Percentiles rank a stretch among this genome's conserved stretches.
Conservation (phyloP, 1,284 basidiomycete genomes). For the Anthracocystis panici-leucophaei region DNA sequence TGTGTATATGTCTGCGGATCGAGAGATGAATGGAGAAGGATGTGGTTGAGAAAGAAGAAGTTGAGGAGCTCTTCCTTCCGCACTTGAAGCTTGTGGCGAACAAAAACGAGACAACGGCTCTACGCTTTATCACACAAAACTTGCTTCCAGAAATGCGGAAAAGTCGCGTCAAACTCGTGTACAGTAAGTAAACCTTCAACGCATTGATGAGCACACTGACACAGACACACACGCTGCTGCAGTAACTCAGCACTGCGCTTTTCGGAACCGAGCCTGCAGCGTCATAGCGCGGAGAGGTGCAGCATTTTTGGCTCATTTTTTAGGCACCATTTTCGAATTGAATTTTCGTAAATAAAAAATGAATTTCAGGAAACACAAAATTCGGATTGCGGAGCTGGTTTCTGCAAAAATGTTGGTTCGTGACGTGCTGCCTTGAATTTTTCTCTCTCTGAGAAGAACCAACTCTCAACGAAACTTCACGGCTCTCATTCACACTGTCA, state of each 20-base stretch:
- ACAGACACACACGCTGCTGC: conserved; percentile 1
- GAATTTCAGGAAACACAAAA: not conserved
- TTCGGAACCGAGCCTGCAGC: conserved; percentile 11
- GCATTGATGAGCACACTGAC: not conserved
- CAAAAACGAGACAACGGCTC: not conserved
- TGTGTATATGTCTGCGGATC: not conserved
- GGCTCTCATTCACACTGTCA: not conserved
- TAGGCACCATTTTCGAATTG: not conserved
- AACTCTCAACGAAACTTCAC: not conserved
- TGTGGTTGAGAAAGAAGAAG: conserved; percentile 8
- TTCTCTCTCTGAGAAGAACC: conserved; percentile 14
- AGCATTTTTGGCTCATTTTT: conserved; percentile 3
- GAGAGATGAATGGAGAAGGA: not conserved
- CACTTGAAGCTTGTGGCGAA: conserved; percentile 12
- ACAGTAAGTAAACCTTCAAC: conserved; percentile 1
- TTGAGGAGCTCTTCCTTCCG: not conserved
- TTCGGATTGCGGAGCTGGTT: not conserved
- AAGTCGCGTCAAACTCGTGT: conserved; percentile 9
- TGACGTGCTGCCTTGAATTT: conserved; percentile 33
- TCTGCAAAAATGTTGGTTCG: conserved; percentile 6
- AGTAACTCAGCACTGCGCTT: conserved; percentile 7
- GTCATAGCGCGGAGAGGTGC: not conserved
- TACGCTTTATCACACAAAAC: too few relatives aligned
- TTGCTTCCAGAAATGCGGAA: not conserved
- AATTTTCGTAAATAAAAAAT: not conserved